Conservation (phyloP, 192 early-diverging fungal genomes). For the Chytriomyces sp. region DNA sequence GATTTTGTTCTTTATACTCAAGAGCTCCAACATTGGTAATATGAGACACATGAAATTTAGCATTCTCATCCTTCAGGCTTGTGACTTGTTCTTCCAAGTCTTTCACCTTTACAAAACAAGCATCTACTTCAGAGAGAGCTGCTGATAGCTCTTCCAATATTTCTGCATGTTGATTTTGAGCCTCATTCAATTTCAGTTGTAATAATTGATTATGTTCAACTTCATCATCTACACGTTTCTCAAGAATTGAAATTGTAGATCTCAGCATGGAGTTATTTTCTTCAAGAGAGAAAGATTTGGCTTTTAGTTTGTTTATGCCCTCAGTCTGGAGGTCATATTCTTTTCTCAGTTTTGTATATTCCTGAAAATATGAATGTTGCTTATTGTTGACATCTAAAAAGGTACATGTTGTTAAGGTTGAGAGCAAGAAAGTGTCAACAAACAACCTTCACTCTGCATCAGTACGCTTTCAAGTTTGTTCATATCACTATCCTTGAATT, state of each 20-base stretch:
- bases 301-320: neutral
- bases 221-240: neutral
- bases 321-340: neutral
- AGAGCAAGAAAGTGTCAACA: too few relatives aligned
- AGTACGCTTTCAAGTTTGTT: too few relatives aligned
- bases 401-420: neutral
- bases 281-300: neutral
- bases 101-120: neutral
- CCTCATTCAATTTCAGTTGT: slow-evolving; percentile 6
- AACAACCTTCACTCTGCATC: too few relatives aligned
- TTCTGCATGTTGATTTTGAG: neutral
- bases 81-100: neutral
- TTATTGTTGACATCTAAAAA: neutral
- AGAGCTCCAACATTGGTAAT: neutral
- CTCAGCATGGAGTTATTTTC: neutral
- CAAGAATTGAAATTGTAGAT: neutral
- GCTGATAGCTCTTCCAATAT: neutral
- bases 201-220: neutral
- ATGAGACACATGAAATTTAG: neutral
- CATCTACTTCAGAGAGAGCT: neutral
- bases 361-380: neutral
- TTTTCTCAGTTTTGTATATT: neutral
- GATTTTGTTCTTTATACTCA: neutral
- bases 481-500: too few relatives aligned
- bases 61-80: neutral